Base-by-base conservation (phyloP, 2,329 filamentous ascomycete species). In the Pseudogymnoascus pannorum region DNA sequence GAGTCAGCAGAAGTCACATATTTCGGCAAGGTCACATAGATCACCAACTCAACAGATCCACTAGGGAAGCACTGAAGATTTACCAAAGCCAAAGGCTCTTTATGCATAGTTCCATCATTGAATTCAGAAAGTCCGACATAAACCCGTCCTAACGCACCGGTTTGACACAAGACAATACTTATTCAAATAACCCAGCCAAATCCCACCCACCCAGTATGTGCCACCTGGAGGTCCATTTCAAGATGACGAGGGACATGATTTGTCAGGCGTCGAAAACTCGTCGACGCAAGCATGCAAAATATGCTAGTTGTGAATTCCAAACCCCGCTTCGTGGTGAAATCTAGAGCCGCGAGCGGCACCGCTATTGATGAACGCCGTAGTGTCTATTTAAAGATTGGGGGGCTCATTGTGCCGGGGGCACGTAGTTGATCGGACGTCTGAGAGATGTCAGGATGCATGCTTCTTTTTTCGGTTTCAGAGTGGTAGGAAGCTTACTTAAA, bases 401-500 rank as follows among this genome's bases (percentile, higher is more conserved):
- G n/a, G 48, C 48, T 54, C 48, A 54, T 54, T 54, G 48, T 54
- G 26, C 24, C 4, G 48, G 48, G 48, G 48, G 26, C 48, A 54
- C 26, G 16, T 54, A 54, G 48, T 54, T 54, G 48, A 54, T 54
- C 24, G 48, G 48, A 7, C 48, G 48, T 31, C 48, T 54, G 11
- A 26, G 11, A 20, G n/a, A 7, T 54, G 48, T 54, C 31, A 54
- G 26, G n/a, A 9, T n/a, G n/a, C n/a, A 20, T 2, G 26, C 24
- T 31, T 54, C 0, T 8, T 51, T 31, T 18, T 54, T 31, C 22
- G 22, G 48, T 31, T 54, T 54, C 48, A 54, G 24, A 18, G n/a
- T 7, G 48, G 48, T 54, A 26, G 26, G 9, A 31, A 31, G 48
- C 48, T 31, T 79, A 97, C 93, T 99, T 99, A 84, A 99, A 99